phyloP scores from a whole-genome alignment of 768 basidiomycete genomes.

The Boletus pseudo-olivaceus region DNA sequence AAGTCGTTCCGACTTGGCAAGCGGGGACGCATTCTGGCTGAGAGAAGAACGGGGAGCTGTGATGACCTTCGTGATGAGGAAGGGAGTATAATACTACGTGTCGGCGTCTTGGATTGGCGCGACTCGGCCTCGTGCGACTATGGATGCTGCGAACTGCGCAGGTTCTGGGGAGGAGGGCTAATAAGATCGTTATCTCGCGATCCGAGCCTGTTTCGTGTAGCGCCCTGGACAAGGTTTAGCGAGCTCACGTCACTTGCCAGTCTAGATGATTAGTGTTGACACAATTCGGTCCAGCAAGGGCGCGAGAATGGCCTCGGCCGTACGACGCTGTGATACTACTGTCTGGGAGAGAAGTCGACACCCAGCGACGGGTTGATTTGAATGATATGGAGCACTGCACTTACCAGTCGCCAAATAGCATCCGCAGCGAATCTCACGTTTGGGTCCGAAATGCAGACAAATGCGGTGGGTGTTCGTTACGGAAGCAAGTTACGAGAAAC shows the following conservation, averaged over 20 bases:
- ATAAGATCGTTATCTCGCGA: constrained; percentile 33
- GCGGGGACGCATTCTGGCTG: constrained; percentile 6
- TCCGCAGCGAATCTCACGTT: constrained; percentile 19
- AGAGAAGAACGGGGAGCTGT: constrained; percentile 18
- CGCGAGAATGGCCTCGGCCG: no score
- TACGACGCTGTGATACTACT: no score
- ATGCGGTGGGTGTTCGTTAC: constrained; percentile 27
- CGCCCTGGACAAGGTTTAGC: constrained; percentile 17
- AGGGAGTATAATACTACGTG: neutral
- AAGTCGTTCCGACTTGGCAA: constrained; percentile 14
- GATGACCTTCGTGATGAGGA: constrained; percentile 21
- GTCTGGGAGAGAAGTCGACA: neutral
- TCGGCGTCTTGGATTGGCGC: constrained; percentile 26
- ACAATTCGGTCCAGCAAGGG: neutral
- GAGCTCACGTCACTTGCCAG: constrained; percentile 26
- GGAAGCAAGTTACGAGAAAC: constrained; percentile 22
- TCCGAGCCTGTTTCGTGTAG: constrained; percentile 17
- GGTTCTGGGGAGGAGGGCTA: neutral
- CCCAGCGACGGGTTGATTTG: constrained; percentile 23
- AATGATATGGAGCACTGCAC: no score
- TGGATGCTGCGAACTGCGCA: constrained; percentile 1
- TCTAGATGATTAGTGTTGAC: constrained; percentile 10
- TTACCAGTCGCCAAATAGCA: constrained; percentile 1
- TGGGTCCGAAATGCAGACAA: constrained; percentile 24
- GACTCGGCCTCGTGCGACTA: constrained; percentile 13